Evolutionary conservation across 2,329 filamentous ascomycete genomes (phyloP).

Genomic region (Whalleya microplaca): DNA sequence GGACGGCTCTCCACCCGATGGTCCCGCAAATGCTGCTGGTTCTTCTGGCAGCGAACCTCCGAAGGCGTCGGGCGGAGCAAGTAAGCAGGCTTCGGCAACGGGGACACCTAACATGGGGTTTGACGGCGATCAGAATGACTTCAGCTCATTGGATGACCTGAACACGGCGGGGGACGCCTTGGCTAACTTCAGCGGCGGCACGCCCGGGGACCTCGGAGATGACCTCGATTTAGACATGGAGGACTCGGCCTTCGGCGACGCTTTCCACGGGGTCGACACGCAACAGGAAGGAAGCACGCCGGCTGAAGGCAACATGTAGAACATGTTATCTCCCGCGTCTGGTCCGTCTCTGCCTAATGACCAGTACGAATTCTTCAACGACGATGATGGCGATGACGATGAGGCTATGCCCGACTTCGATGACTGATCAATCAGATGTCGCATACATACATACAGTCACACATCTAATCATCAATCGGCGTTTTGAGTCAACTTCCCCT

Average conservation of each 20-base stretch:
- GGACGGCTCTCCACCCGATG: slow-evolving; percentile 52
- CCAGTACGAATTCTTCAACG: too few species aligned
- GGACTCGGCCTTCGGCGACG: slow-evolving; percentile 82
- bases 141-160: slow-evolving; percentile 65
- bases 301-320: slow-evolving; percentile 34
- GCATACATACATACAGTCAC: too few species aligned
- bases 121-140: slow-evolving; percentile 61
- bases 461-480: too few species aligned
- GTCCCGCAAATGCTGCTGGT: slow-evolving; percentile 30
- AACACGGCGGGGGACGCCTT: slow-evolving; percentile 75
- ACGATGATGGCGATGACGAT: not conserved
- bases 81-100: slow-evolving; percentile 47
- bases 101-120: slow-evolving; percentile 52
- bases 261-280: slow-evolving; percentile 68
- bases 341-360: not conserved
- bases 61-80: slow-evolving; percentile 27
- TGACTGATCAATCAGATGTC: not conserved
- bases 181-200: slow-evolving; percentile 64
- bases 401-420: not conserved
- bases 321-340: not conserved
- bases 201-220: slow-evolving; percentile 57
- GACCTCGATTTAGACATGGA: slow-evolving; percentile 66
- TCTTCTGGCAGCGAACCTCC: slow-evolving; percentile 26
- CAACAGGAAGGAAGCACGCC: slow-evolving; percentile 33
- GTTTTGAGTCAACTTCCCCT: too few species aligned